A percentile compares a stretch with the other conserved stretches of the same genome.
Conservation (phyloP, 371 early-diverging fungal species). For the Basidiobolus meristosporus region DNA sequence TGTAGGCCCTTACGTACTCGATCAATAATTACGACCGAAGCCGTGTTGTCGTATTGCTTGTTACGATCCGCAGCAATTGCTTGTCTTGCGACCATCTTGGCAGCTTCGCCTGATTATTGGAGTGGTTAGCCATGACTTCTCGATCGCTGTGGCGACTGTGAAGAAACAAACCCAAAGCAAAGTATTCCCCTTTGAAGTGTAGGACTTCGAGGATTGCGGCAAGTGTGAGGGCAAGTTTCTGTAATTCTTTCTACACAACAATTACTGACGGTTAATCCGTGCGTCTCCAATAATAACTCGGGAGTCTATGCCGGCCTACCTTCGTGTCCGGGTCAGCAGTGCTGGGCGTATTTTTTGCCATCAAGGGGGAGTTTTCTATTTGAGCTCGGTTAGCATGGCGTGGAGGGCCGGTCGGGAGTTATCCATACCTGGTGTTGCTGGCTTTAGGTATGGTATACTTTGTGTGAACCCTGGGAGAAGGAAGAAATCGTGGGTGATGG, state of each 20-base stretch:
- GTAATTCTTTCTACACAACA: slow-evolving; percentile 1
- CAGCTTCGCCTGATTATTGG: background rate
- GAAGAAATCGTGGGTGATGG: background rate
- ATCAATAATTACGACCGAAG: slow-evolving; percentile 1
- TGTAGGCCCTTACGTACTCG: background rate
- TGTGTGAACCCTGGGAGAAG: background rate
- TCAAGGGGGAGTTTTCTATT: background rate
- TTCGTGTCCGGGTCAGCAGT: background rate
- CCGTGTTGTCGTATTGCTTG: background rate
- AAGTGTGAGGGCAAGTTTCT: background rate
- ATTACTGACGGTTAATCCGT: too few species aligned
- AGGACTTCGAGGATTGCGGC: background rate
- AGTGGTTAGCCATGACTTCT: background rate
- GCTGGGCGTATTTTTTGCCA: background rate
- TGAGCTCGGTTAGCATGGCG: background rate
- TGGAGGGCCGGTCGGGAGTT: too few species aligned
- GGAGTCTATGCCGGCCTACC: background rate
- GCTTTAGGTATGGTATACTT: background rate
- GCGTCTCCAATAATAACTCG: too few species aligned
- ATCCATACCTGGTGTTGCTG: too few species aligned
- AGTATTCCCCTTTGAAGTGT: background rate
- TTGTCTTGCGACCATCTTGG: background rate
- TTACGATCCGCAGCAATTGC: background rate
- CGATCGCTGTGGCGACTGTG: too few species aligned
- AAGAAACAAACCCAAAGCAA: background rate